Conservation (phyloP, 2,329 filamentous ascomycete genomes). For the Microascus cirrosus region DNA sequence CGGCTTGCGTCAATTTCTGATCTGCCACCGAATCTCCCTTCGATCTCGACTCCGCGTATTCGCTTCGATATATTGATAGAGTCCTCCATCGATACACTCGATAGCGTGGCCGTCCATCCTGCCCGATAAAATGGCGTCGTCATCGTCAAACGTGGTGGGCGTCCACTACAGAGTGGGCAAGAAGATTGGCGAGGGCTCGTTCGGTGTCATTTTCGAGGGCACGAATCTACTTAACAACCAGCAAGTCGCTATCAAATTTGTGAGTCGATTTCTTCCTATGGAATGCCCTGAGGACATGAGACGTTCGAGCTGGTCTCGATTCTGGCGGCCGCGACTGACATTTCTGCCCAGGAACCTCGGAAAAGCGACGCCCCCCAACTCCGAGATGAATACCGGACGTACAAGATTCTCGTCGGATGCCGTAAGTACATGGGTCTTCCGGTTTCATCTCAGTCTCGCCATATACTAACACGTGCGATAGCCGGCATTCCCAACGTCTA, state of each 20-base stretch:
- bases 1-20: not conserved
- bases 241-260: slow-evolving; percentile 99
- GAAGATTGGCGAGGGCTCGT: slow-evolving; percentile 98
- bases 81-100: not conserved
- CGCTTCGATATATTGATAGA: not conserved
- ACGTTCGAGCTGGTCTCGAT: not conserved
- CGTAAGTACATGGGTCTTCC: slow-evolving; percentile 54
- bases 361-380: slow-evolving; percentile 98
- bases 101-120: not conserved
- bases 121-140: slow-evolving; percentile 58
- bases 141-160: slow-evolving; percentile 92
- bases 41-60: not conserved
- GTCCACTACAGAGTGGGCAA: slow-evolving; percentile 98
- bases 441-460: not conserved
- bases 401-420: slow-evolving; percentile 98
- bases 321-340: not conserved
- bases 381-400: slow-evolving; percentile 96
- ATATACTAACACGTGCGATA: slow-evolving; percentile 25
- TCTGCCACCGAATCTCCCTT: not conserved
- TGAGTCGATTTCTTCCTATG: slow-evolving; percentile 35
- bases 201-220: slow-evolving; percentile 97
- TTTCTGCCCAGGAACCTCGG: slow-evolving; percentile 66
- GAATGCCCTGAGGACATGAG: not conserved
- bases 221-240: slow-evolving; percentile 98
- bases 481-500: slow-evolving; percentile 99